These are phyloP conservation scores for Colletotrichum trifolii DNA, from an alignment of 2,329 filamentous ascomycete genomes.

Conservation along the genomic window DNA sequence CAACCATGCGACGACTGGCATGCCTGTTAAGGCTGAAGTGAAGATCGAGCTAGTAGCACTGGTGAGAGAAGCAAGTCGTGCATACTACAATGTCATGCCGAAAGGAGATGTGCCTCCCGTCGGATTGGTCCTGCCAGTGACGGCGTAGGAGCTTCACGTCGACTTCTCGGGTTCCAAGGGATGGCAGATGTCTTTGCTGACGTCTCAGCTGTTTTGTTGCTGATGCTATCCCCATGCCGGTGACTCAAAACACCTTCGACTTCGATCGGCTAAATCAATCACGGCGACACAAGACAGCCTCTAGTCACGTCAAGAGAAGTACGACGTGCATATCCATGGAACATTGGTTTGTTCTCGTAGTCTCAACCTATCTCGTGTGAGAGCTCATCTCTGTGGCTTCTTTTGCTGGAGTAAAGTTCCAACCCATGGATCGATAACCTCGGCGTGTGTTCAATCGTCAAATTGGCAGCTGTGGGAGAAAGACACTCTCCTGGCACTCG, in stretches of 20 bases:
- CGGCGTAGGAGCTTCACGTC: constrained; percentile 1
- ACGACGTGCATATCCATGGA: not conserved
- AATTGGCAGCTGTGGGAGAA: too few relatives aligned
- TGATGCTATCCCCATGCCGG: constrained; percentile 7
- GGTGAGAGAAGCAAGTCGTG: too few relatives aligned
- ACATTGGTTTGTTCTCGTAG: not conserved
- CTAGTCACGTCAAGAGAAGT: constrained; percentile 1
- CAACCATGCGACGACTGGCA: too few relatives aligned
- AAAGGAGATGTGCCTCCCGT: constrained; percentile 11
- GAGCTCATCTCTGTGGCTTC: constrained; percentile 4
- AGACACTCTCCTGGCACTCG: too few relatives aligned
- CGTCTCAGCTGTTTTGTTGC: not conserved
- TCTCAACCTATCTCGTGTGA: not conserved
- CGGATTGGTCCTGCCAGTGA: constrained; percentile 10
- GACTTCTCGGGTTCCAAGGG: not conserved
- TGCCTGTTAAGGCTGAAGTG: not conserved
- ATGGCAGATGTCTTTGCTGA: not conserved
- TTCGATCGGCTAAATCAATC: constrained; percentile 3
- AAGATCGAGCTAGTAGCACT: not conserved
- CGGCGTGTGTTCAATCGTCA: constrained; percentile 13
- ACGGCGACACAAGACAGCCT: constrained; percentile 1
- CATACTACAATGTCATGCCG: constrained; percentile 4
- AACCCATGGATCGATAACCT: not conserved
- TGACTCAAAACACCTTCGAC: constrained; percentile 16
- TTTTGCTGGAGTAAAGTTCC: not conserved